These are phyloP conservation scores for Chlorella vulgaris DNA, from an alignment of 139 green algal genomes.

Conservation along the genomic window DNA sequence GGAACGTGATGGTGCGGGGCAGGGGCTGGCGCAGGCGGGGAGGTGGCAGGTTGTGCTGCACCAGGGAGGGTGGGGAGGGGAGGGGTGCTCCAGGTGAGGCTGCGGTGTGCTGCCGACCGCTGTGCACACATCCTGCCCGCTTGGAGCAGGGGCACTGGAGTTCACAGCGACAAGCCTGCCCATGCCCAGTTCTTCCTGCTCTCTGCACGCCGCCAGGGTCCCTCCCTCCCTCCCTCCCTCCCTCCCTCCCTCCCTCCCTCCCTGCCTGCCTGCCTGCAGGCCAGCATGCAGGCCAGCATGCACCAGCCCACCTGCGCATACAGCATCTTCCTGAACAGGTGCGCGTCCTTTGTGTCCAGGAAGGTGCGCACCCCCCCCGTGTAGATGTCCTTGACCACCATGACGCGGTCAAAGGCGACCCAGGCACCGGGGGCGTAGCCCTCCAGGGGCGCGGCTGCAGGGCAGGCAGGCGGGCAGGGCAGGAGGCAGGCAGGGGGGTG, in stretches of 20 bases:
- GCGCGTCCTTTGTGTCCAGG: slow-evolving; percentile 56
- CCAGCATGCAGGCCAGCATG: not conserved
- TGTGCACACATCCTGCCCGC: not conserved
- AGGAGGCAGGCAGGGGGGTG: no score
- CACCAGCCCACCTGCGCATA: slow-evolving; percentile 49
- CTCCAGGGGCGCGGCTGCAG: slow-evolving; percentile 68
- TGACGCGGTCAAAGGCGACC: slow-evolving; percentile 81
- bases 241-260: not conserved
- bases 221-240: not conserved
- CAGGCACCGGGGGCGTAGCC: slow-evolving; percentile 51
- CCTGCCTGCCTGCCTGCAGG: not conserved
- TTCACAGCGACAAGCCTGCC: not conserved
- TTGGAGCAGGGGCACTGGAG: not conserved
- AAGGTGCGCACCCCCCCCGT: slow-evolving; percentile 77
- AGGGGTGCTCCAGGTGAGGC: not conserved
- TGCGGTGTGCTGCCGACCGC: no score
- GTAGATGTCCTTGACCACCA: slow-evolving; percentile 82
- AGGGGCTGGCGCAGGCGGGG: slow-evolving; percentile 23
- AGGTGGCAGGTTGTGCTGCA: slow-evolving; percentile 44
- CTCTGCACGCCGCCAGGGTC: not conserved
- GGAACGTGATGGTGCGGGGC: slow-evolving; percentile 79
- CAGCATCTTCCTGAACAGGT: slow-evolving; percentile 72
- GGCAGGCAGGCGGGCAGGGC: not conserved
- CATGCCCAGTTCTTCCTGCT: not conserved
- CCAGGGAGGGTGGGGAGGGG: not conserved